These are phyloP conservation scores for Pisolithus tinctorius DNA, from an alignment of 768 basidiomycete genomes.

Conservation along the genomic window DNA sequence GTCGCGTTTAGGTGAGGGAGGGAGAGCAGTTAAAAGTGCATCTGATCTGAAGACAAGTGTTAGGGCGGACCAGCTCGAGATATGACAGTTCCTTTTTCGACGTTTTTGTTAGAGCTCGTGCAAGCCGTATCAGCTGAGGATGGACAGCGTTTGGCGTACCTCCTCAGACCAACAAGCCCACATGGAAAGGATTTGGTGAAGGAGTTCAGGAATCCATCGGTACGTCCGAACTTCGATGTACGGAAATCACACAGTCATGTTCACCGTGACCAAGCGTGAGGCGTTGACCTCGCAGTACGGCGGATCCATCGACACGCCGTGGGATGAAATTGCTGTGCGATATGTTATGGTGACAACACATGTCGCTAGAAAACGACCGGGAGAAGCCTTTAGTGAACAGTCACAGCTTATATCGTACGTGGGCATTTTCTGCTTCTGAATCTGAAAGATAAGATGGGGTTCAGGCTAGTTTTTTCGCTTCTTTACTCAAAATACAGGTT, in stretches of 20 bases:
- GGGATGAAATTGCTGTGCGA: constrained; percentile 83
- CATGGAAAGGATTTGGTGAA: constrained; percentile 74
- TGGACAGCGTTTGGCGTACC: constrained; percentile 63
- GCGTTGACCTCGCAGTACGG: constrained; percentile 30
- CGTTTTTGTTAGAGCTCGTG: constrained; percentile 52
- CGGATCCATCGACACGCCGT: constrained; percentile 63
- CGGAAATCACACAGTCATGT: neutral
- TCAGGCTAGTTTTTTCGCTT: constrained; percentile 70
- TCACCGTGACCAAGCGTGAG: constrained; percentile 33
- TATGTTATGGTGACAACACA: constrained; percentile 73
- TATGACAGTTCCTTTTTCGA: constrained; percentile 46
- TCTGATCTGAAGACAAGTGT: no score
- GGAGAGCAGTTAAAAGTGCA: neutral
- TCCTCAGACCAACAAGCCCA: constrained; percentile 70
- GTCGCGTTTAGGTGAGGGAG: neutral
- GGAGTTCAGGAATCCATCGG: constrained; percentile 56
- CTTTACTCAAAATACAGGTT: constrained; percentile 75
- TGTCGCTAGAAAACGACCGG: constrained; percentile 57
- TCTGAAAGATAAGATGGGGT: neutral
- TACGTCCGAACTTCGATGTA: constrained; percentile 17
- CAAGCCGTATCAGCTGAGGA: constrained; percentile 57
- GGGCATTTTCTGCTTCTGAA: neutral
- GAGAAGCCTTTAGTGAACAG: constrained; percentile 78
- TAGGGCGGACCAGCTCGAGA: neutral
- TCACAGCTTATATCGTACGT: constrained; percentile 70